phyloP scores from a whole-genome alignment of 2,329 filamentous ascomycete species.

The Fusarium sp. region DNA sequence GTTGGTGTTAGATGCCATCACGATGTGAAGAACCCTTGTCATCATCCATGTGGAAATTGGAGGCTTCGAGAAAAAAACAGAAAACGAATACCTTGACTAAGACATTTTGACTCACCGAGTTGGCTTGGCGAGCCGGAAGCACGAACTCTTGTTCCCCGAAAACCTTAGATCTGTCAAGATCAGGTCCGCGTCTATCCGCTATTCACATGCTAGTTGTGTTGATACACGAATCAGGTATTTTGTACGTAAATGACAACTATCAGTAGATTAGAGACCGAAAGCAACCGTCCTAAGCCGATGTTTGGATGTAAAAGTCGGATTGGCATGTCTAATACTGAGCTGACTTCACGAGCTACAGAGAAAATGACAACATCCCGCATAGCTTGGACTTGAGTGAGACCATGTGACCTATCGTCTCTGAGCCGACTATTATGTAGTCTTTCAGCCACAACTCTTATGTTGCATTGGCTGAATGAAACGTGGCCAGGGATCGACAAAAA shows the following conservation, averaged over 20 bases:
- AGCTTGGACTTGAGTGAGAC: not conserved
- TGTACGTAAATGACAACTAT: not conserved
- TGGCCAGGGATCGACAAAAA: not conserved
- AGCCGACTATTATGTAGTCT: not conserved
- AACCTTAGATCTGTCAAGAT: not conserved
- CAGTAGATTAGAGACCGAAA: not conserved
- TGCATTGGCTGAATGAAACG: slow-evolving; percentile 1
- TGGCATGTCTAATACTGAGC: not conserved
- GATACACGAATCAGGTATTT: not conserved
- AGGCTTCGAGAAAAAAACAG: not conserved
- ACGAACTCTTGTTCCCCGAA: not conserved
- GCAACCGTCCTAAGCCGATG: not conserved
- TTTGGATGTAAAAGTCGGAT: not conserved
- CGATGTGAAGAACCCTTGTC: not conserved
- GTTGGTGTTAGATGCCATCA: not conserved
- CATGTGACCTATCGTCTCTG: not conserved
- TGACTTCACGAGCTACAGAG: not conserved
- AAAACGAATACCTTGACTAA: not conserved
- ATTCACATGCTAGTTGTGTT: not conserved
- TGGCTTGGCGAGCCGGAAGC: not conserved
- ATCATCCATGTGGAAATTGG: not conserved
- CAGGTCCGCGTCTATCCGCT: not conserved
- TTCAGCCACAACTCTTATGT: not conserved
- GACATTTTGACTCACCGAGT: not conserved
- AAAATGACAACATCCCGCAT: not conserved